Evolutionary conservation across 2,329 filamentous ascomycete species (phyloP), one percentile per base, ranked within the genome.

Genomic region (Dothideomycetes sp.): DNA sequence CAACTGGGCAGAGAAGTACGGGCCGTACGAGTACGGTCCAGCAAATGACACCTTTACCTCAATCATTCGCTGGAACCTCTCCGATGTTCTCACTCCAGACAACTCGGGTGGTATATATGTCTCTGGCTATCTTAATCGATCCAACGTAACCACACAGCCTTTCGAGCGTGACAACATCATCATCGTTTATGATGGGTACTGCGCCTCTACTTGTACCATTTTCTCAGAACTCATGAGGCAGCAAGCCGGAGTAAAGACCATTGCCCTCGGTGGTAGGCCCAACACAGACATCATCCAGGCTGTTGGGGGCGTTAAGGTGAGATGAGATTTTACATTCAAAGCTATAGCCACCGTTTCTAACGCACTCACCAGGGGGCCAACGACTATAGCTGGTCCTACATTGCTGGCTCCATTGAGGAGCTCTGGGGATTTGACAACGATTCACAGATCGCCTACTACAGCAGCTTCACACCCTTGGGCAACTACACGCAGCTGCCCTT

Each of bases 81-180:
- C 59, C 39, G 66, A 68, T 42, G 61, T 67, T 19, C 63, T 53
- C 16, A 61, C 48, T 32, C 56, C 38, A 45, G 52, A 40, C 47
- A 64, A 56, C 40, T 50, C 48, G 33, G 52, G 54, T 3, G 58
- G 58, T 4, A 57, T 61, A 37, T 46, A 52, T 42, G 43, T 75
- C 37, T 66, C 64, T 3, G 72, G 71, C 35, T 73, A 73, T 49
- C 58, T 65, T 36, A 62, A 61, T 46, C 63, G 64, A 11, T 51
- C 59, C 14, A 68, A 70, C 49, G 62, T 69, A 32, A 61, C 66
- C 0, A 60, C 36, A 4, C 49, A 66, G 46, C 74, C 73, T 2
- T 79, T 79, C 52, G 63, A 60, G 1, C 60, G 73, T 2, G 70
- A 77, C 42, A 68, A 79, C 51, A 69, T 79, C 33, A 61, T 78